Conservation (phyloP, 2,329 filamentous ascomycete species). For the Colletotrichum falcatum region DNA sequence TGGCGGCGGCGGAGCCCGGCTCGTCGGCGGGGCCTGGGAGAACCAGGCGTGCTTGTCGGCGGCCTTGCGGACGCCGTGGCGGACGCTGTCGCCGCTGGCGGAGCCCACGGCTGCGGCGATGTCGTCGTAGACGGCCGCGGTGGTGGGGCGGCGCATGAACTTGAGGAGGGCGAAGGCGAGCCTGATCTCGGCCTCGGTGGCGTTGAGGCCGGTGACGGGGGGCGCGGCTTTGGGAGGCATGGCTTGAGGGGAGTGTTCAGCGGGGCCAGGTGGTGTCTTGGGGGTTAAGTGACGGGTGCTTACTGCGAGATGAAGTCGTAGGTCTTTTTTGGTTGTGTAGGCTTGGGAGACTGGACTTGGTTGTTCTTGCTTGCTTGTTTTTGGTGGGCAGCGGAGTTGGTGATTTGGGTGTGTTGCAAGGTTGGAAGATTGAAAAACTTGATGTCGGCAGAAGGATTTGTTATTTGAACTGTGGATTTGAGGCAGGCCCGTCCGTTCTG, state of each 20-base stretch:
- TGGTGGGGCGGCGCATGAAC: constrained; percentile 7
- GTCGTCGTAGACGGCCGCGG: not conserved
- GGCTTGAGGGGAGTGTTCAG: not conserved
- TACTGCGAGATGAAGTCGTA: not conserved
- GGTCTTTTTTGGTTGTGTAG: not conserved
- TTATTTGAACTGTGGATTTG: not conserved
- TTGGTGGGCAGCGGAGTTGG: not conserved
- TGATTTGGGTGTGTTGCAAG: not conserved
- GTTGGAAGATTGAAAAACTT: not conserved
- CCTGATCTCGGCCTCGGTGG: constrained; percentile 27
- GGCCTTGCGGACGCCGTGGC: constrained; percentile 14
- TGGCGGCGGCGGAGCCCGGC: not conserved
- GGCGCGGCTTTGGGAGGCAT: constrained; percentile 31
- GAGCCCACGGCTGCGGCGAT: constrained; percentile 20
- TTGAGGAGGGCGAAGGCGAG: constrained; percentile 23
- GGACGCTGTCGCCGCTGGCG: constrained; percentile 24
- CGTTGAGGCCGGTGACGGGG: not conserved
- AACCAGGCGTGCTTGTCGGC: constrained; percentile 24
- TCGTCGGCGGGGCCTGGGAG: not conserved
- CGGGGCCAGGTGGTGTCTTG: too few relatives aligned
- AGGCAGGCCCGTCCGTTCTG: not conserved
- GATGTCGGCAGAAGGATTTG: too few relatives aligned
- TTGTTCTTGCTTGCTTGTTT: not conserved
- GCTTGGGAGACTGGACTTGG: not conserved
- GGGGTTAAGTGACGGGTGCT: not conserved